Evolutionary conservation across 495 filamentous ascomycete genomes (phyloP).

Genomic region (Ramalina peruviana): DNA sequence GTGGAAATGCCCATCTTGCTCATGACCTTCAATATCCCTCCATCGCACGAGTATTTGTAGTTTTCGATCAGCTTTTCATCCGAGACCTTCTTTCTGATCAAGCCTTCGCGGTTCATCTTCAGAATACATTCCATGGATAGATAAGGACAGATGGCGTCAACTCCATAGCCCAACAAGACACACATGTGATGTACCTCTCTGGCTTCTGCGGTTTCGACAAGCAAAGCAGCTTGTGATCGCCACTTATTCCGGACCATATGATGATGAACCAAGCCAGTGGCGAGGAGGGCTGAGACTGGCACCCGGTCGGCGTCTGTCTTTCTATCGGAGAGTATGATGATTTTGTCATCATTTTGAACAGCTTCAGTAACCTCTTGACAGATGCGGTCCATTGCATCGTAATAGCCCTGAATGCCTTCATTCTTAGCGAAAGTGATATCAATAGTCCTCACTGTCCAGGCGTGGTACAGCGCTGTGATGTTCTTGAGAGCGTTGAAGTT

Average conservation of each 20-base stretch:
- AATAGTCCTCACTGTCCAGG: conserved; percentile 88
- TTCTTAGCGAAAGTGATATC: conserved; percentile 91
- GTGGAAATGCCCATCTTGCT: conserved; percentile 99
- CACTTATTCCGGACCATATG: conserved; percentile 95
- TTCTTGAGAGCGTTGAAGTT: conserved; percentile 86
- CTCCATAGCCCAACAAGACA: conserved; percentile 91
- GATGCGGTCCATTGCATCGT: conserved; percentile 80
- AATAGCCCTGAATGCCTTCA: conserved; percentile 74
- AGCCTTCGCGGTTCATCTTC: conserved; percentile 91
- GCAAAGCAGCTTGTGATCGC: conserved; percentile 76
- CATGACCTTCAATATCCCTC: conserved; percentile 99
- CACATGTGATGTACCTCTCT: conserved; percentile 99
- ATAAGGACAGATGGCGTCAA: conserved; percentile 93
- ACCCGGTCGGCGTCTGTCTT: conserved; percentile 74
- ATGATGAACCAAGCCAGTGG: conserved; percentile 92
- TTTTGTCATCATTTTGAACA: conserved; percentile 70
- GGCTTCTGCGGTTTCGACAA: conserved; percentile 92
- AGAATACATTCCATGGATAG: conserved; percentile 95
- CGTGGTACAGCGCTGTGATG: conserved; percentile 56
- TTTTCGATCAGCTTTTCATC: conserved; percentile 84
- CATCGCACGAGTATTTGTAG: conserved; percentile 96
- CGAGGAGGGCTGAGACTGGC: conserved; percentile 75
- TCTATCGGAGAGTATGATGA: conserved; percentile 86
- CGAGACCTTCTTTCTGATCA: conserved; percentile 80
- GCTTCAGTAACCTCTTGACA: conserved; percentile 76